These are phyloP conservation scores for Galerina sulciceps DNA, from an alignment of 768 basidiomycete species.

Conservation along the genomic window DNA sequence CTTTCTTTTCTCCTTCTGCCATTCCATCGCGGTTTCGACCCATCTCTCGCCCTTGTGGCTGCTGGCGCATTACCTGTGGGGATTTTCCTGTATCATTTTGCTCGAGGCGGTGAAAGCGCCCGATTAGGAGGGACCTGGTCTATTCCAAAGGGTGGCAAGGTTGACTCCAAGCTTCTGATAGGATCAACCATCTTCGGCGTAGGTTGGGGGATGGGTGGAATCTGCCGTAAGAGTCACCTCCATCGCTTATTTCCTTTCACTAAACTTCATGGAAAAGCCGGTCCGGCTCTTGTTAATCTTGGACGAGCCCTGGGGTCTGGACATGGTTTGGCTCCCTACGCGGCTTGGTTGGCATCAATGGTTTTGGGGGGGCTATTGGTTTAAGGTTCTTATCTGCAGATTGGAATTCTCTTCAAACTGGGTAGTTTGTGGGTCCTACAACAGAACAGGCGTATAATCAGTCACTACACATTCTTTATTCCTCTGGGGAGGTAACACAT, in stretches of 20 bases:
- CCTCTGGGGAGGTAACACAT: too few relatives aligned
- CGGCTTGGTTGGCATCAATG: conserved; percentile 47
- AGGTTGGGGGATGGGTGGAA: conserved; percentile 64
- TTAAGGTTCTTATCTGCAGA: neutral
- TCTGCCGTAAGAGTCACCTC: conserved; percentile 55
- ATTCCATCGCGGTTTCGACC: conserved; percentile 53
- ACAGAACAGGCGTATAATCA: too few relatives aligned
- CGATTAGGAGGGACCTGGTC: conserved; percentile 49
- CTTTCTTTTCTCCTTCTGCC: conserved; percentile 58
- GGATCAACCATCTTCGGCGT: conserved; percentile 64
- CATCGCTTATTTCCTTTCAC: neutral
- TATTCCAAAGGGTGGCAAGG: conserved; percentile 39
- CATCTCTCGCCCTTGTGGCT: conserved; percentile 58
- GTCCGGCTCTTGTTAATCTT: conserved; percentile 65
- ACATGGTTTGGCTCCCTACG: conserved; percentile 31
- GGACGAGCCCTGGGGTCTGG: conserved; percentile 49
- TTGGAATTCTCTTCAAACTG: neutral
- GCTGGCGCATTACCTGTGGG: conserved; percentile 53
- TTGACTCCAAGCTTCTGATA: conserved; percentile 49
- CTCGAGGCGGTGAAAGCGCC: conserved; percentile 40
- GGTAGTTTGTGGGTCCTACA: too few relatives aligned
- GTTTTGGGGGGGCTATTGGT: conserved; percentile 44
- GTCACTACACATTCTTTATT: too few relatives aligned
- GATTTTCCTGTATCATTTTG: conserved; percentile 46
- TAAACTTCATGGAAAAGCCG: conserved; percentile 42